Evolutionary conservation across 2,329 filamentous ascomycete species (phyloP).

Genomic region (Bipolaris sorokiniana): DNA sequence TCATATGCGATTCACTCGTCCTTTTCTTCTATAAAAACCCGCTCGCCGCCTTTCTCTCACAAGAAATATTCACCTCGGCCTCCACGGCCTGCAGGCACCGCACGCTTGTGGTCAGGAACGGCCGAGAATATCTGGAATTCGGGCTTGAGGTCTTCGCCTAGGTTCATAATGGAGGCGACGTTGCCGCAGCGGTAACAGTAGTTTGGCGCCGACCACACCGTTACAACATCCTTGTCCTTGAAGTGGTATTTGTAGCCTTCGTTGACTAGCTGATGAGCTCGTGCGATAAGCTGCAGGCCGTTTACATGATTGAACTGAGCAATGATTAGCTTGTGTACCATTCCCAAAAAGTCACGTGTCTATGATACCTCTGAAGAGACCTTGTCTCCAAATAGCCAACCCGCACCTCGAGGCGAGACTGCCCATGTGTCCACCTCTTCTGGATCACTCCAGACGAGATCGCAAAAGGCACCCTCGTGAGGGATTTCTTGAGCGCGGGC

Average conservation of each 20-base stretch:
- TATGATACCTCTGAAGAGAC: conserved; percentile 66
- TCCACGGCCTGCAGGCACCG: conserved; percentile 70
- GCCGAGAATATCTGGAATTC: conserved; percentile 92
- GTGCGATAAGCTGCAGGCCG: conserved; percentile 71
- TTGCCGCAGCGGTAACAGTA: conserved; percentile 63
- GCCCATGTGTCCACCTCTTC: conserved; percentile 74
- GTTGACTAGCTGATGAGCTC: conserved; percentile 77
- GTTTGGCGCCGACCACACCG: conserved; percentile 87
- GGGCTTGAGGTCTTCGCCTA: conserved; percentile 88
- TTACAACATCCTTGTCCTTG: conserved; percentile 93
- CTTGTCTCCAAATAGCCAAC: conserved; percentile 73
- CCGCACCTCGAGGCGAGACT: conserved; percentile 70
- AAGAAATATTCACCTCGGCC: conserved; percentile 60
- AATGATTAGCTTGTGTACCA: conserved; percentile 1
- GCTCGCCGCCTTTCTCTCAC: conserved; percentile 30
- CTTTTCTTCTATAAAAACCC: background rate
- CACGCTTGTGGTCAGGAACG: conserved; percentile 83
- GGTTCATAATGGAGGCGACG: conserved; percentile 88
- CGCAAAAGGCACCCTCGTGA: conserved; percentile 97
- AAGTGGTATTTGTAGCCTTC: conserved; percentile 93
- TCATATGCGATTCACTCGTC: background rate
- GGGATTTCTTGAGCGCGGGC: conserved; percentile 90
- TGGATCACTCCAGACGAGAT: conserved; percentile 90
- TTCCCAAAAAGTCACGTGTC: background rate
- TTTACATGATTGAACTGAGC: conserved; percentile 75